phyloP scores from a whole-genome alignment of 495 filamentous ascomycete genomes.

The Emericellopsis terricola region DNA sequence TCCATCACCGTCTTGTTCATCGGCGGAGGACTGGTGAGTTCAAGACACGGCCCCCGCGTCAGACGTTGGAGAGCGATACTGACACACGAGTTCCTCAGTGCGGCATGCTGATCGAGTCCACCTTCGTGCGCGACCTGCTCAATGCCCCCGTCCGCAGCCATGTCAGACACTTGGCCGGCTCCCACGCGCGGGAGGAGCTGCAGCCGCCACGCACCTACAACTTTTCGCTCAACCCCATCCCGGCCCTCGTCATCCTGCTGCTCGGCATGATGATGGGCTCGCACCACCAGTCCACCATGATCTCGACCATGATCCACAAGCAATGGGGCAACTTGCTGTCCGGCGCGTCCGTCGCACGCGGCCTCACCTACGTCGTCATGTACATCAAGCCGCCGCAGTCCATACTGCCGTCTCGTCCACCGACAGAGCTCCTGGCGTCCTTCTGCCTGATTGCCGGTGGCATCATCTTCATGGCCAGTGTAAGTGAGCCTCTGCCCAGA shows the following conservation, averaged over 20 bases:
- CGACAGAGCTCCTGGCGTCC: conserved; percentile 66
- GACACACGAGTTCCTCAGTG: too few species aligned
- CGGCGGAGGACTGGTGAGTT: conserved; percentile 71
- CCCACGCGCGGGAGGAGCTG: conserved; percentile 30
- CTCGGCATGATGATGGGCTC: conserved; percentile 89
- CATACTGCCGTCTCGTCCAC: conserved; percentile 73
- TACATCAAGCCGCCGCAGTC: conserved; percentile 74
- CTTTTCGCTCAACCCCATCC: conserved; percentile 78
- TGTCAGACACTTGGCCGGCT: conserved; percentile 14
- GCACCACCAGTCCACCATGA: conserved; percentile 70
- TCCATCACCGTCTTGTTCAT: conserved; percentile 91
- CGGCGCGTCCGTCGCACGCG: conserved; percentile 61
- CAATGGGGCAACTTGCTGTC: conserved; percentile 85
- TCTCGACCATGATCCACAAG: conserved; percentile 83
- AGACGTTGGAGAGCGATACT: too few species aligned
- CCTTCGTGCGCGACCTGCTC: conserved; percentile 45
- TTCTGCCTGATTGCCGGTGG: conserved; percentile 85
- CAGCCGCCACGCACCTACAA: conserved; percentile 46
- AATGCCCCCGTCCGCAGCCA: conserved; percentile 35
- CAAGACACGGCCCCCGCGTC: too few species aligned
- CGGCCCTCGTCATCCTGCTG: conserved; percentile 67
- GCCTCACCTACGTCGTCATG: conserved; percentile 59
- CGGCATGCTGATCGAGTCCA: conserved; percentile 88
- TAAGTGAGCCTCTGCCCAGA: too few species aligned
- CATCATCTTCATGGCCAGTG: conserved; percentile 83